phyloP scores from a whole-genome alignment of 2,329 filamentous ascomycete species.

The Aspergillus fumigatiaffinis region DNA sequence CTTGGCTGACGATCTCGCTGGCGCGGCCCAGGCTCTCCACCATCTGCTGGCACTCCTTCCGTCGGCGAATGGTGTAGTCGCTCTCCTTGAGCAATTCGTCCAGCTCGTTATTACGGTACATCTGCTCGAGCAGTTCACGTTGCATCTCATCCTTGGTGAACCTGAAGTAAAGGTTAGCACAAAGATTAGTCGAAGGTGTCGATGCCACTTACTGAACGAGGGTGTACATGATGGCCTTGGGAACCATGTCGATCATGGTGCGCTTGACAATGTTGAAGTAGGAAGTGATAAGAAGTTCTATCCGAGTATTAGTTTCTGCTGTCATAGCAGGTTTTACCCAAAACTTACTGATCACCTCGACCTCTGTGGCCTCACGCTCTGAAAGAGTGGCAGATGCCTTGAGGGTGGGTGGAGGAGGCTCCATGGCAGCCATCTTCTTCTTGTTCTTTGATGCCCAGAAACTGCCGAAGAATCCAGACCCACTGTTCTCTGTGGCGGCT shows the following conservation, averaged over 20 bases:
- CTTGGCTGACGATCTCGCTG: slow-evolving; percentile 89
- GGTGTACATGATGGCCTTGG: slow-evolving; percentile 97
- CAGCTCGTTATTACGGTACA: slow-evolving; percentile 87
- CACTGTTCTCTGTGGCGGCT: slow-evolving; percentile 52
- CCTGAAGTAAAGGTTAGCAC: slow-evolving; percentile 43
- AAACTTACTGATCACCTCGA: slow-evolving; percentile 91
- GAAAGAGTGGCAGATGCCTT: slow-evolving; percentile 92
- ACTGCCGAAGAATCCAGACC: slow-evolving; percentile 88
- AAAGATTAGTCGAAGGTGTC: too few species aligned
- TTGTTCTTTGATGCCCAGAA: slow-evolving; percentile 99
- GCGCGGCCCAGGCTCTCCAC: slow-evolving; percentile 87
- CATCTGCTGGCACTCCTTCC: slow-evolving; percentile 99
- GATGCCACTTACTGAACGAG: slow-evolving; percentile 75
- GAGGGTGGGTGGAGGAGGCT: slow-evolving; percentile 83
- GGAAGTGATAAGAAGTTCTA: slow-evolving; percentile 89
- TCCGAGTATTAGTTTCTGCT: slow-evolving; percentile 11
- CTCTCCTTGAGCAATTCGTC: slow-evolving; percentile 97
- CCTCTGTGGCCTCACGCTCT: slow-evolving; percentile 91
- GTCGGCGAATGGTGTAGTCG: slow-evolving; percentile 88
- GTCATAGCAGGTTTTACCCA: too few species aligned
- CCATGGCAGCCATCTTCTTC: slow-evolving; percentile 99
- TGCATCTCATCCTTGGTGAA: slow-evolving; percentile 99
- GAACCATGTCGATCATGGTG: slow-evolving; percentile 99
- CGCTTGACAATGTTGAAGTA: slow-evolving; percentile 98
- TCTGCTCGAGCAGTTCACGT: slow-evolving; percentile 89